Conservation (phyloP, 1,284 basidiomycete species). For the Sporisorium exsertum region DNA sequence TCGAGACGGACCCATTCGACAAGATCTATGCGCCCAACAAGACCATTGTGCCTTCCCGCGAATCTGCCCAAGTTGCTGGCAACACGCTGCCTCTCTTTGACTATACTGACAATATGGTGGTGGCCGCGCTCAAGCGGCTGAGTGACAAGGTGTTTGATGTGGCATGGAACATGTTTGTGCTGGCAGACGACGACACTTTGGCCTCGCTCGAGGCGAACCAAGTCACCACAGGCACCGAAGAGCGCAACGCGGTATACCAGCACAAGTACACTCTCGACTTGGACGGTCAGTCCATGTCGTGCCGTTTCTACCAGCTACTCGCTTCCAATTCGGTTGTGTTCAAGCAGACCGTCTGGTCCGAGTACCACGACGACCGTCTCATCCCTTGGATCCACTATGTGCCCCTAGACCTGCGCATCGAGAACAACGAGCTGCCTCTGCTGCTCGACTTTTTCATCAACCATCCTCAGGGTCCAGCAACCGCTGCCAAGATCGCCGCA, state of each 20-base stretch:
- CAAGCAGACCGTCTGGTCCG: constrained; percentile 48
- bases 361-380: constrained; percentile 42
- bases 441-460: constrained; percentile 42
- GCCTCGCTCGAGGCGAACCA: constrained; percentile 17
- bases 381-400: constrained; percentile 45
- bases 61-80: constrained; percentile 29
- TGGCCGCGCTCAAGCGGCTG: constrained; percentile 24
- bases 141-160: constrained; percentile 25
- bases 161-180: constrained; percentile 10
- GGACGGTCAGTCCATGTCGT: constrained; percentile 46
- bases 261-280: constrained; percentile 34
- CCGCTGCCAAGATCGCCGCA: constrained; percentile 27
- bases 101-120: constrained; percentile 18
- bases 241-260: constrained; percentile 4
- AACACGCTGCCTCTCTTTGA: constrained; percentile 41
- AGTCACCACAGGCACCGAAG: constrained; percentile 12
- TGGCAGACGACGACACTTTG: constrained; percentile 14
- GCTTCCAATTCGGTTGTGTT: constrained; percentile 33
- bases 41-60: constrained; percentile 19
- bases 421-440: constrained; percentile 37
- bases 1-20: constrained; percentile 32
- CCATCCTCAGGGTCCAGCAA: constrained; percentile 18
- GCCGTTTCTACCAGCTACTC: constrained; percentile 43
- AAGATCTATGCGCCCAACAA: constrained; percentile 5
- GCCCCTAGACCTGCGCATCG: constrained; percentile 27